A percentile compares a stretch with the other conserved stretches of the same genome.
phyloP scores from a whole-genome alignment of 441 rosid genomes.

The Pelargonium myrrhifolium region DNA sequence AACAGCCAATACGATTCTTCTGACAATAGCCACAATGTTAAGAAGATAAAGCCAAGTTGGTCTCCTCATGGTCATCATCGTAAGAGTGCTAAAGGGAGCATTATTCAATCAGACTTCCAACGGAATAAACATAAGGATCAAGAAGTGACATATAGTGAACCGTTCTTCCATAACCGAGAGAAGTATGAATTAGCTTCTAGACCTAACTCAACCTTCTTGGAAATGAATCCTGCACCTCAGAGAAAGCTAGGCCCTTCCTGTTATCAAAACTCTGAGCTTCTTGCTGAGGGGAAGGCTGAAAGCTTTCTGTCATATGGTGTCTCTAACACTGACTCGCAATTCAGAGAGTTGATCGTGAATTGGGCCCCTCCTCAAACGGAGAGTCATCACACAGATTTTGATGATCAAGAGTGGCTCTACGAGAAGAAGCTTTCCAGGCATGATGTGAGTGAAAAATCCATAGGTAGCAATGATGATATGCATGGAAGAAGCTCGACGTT shows the following conservation, averaged over 20 bases:
- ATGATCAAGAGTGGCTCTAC: constrained; percentile 5
- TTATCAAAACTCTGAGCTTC: background rate
- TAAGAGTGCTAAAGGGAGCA: constrained; percentile 4
- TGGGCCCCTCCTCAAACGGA: background rate
- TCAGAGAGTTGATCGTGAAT: background rate
- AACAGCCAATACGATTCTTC: constrained; percentile 21
- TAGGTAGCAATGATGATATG: background rate
- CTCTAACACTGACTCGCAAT: background rate
- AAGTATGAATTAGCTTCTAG: background rate
- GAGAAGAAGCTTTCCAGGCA: background rate
- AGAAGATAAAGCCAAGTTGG: background rate
- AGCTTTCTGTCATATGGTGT: background rate
- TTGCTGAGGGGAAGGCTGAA: background rate
- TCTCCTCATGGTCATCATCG: background rate
- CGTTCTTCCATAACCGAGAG: background rate
- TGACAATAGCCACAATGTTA: constrained; percentile 11
- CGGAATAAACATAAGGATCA: constrained; percentile 2
- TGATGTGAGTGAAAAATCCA: background rate
- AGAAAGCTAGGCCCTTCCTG: background rate
- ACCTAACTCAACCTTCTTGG: background rate
- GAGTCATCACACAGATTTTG: background rate
- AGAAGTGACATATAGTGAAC: background rate
- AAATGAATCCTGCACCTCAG: background rate
- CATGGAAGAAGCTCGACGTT: background rate
- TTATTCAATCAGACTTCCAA: constrained; percentile 4